Percentiles rank a stretch among this genome's conserved stretches.
These are phyloP conservation scores for Pseudoturritis turrita DNA, from an alignment of 345 rosid genomes.

Conservation along the genomic window DNA sequence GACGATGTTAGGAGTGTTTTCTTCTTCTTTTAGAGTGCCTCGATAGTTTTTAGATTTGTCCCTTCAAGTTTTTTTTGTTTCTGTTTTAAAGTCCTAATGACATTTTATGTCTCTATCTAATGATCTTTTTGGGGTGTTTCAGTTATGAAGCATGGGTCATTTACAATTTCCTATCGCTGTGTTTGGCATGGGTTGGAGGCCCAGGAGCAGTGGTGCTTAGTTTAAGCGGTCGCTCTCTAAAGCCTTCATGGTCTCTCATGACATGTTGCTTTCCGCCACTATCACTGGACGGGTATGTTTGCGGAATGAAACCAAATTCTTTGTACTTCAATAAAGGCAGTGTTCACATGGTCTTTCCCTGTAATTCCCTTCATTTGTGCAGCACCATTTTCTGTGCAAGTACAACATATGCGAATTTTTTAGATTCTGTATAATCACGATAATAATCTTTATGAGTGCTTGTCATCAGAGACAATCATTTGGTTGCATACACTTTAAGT, in stretches of 20 bases:
- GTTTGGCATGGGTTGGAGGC: constrained; percentile 99
- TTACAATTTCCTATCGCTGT: constrained; percentile 78
- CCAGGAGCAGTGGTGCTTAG: constrained; percentile 96
- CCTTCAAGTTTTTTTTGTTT: too few relatives aligned
- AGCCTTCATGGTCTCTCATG: constrained; percentile 80
- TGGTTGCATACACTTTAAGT: background rate
- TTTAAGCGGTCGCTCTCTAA: constrained; percentile 73
- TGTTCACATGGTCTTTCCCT: background rate
- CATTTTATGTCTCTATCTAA: background rate
- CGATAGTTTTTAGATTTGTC: background rate
- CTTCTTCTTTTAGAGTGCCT: background rate
- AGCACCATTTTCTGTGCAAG: background rate
- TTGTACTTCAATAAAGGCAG: background rate
- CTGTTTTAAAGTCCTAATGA: background rate
- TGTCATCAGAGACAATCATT: background rate
- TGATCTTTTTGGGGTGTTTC: constrained; percentile 31
- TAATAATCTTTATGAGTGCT: background rate
- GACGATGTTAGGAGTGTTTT: background rate
- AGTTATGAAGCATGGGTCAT: constrained; percentile 99
- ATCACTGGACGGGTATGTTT: constrained; percentile 80
- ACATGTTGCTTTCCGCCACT: constrained; percentile 88
- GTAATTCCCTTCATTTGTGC: background rate
- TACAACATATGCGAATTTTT: background rate
- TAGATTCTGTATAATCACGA: background rate
- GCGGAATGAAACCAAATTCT: background rate